A percentile compares a stretch with the other conserved stretches of the same genome.
Conservation (phyloP, 257 asterid genomes). For the Echium plantagineum region DNA sequence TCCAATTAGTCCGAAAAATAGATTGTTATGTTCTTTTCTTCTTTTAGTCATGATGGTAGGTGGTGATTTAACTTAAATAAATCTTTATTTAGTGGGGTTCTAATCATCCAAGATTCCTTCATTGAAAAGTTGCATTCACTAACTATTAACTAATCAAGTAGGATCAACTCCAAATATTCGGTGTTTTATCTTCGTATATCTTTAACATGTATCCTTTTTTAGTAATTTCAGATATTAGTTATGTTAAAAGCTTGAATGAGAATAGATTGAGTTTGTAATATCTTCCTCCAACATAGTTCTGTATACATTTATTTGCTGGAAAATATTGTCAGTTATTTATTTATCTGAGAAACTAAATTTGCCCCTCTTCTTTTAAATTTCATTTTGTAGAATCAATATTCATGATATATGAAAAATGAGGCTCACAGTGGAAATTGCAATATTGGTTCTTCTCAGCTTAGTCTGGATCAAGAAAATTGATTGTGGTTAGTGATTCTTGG, state of each 20-base stretch:
- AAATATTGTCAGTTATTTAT: not conserved
- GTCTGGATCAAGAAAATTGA: conserved; percentile 39
- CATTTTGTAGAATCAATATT: not conserved
- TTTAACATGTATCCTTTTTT: not conserved
- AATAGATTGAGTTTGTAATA: not conserved
- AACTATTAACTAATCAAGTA: not conserved
- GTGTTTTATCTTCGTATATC: not conserved
- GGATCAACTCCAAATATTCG: not conserved
- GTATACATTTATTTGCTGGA: not conserved
- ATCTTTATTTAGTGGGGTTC: not conserved
- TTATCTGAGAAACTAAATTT: not conserved
- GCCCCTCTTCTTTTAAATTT: not conserved
- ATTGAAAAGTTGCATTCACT: not conserved
- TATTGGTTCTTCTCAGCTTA: conserved; percentile 32
- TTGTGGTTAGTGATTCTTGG: conserved; percentile 37
- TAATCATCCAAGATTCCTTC: not conserved
- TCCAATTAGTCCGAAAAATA: not conserved
- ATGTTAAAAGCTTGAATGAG: not conserved
- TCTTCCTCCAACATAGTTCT: not conserved
- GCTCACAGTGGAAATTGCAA: conserved; percentile 24
- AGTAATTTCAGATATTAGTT: not conserved
- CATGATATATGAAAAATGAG: conserved; percentile 33
- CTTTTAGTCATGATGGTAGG: not conserved
- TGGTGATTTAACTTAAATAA: not conserved
- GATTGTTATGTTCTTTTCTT: not conserved